phyloP scores from a whole-genome alignment of 192 early-diverging fungal species.

The Coemansia sp. region DNA sequence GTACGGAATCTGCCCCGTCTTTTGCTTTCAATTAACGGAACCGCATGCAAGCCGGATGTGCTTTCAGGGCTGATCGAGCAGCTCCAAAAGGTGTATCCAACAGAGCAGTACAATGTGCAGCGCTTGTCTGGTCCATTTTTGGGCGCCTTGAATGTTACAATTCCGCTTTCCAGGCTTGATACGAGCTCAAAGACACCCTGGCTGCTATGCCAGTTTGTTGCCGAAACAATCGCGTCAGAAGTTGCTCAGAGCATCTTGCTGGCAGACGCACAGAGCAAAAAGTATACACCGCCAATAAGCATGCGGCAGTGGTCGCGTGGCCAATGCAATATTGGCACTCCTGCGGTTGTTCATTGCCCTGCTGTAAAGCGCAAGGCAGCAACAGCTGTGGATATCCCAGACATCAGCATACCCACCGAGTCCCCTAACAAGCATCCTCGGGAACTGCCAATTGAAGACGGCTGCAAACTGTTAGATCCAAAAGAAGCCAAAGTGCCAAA shows the following conservation, averaged over 20 bases:
- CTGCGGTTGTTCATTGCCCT: not conserved
- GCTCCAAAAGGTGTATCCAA: conserved; percentile 1
- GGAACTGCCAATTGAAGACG: not conserved
- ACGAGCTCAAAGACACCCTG: conserved; percentile 14
- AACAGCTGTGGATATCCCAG: not conserved
- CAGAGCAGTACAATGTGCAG: not conserved
- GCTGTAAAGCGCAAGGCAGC: not conserved
- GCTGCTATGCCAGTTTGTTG: conserved; percentile 10
- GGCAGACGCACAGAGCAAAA: not conserved
- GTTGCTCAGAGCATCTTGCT: conserved; percentile 5
- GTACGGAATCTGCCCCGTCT: conserved; percentile 1
- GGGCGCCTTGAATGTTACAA: conserved; percentile 16
- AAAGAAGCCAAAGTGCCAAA: not conserved
- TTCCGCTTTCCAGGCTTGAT: conserved; percentile 20
- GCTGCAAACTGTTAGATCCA: not conserved
- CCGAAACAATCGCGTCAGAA: conserved; percentile 10
- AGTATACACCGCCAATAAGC: not conserved
- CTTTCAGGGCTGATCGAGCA: conserved; percentile 14
- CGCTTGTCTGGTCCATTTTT: conserved; percentile 1
- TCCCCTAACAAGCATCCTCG: not conserved
- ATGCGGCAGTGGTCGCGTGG: conserved; percentile 9
- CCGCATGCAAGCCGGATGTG: conserved; percentile 8
- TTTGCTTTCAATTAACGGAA: conserved; percentile 17
- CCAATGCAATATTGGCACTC: conserved; percentile 4
- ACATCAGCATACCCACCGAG: not conserved